phyloP scores from a whole-genome alignment of 495 filamentous ascomycete species.

The Penicillium riverlandense region DNA sequence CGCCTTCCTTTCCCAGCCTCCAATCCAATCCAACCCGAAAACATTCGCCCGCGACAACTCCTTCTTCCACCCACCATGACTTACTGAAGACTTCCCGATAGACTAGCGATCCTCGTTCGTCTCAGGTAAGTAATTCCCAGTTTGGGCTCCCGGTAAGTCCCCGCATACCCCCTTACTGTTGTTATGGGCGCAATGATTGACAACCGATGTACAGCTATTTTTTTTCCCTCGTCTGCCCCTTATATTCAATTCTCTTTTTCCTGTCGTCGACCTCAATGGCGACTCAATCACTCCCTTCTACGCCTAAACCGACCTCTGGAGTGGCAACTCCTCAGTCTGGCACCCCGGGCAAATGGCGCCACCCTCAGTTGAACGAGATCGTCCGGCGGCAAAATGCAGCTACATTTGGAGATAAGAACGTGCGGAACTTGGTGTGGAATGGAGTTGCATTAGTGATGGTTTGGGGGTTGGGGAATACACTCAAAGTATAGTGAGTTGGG shows the following conservation, averaged over 20 bases:
- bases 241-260: background rate
- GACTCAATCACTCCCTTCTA: constrained; percentile 42
- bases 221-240: background rate
- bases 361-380: constrained; percentile 76
- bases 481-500: constrained; percentile 30
- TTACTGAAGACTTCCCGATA: constrained; percentile 1
- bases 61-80: background rate
- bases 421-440: constrained; percentile 61
- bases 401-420: constrained; percentile 64
- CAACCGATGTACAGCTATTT: background rate
- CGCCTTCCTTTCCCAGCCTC: constrained; percentile 1
- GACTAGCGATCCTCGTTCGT: background rate
- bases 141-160: constrained; percentile 6
- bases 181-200: background rate
- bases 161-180: background rate
- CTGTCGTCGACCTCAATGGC: constrained; percentile 23
- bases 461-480: constrained; percentile 26
- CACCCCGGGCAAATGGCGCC: constrained; percentile 76
- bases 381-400: constrained; percentile 62
- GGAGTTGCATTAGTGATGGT: constrained; percentile 44
- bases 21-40: background rate
- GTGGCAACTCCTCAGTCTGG: constrained; percentile 37
- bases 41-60: background rate
- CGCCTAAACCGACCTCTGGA: constrained; percentile 52
- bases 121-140: constrained; percentile 9